phyloP scores from a whole-genome alignment of 805 yeast species.

The Pichia manshurica region DNA sequence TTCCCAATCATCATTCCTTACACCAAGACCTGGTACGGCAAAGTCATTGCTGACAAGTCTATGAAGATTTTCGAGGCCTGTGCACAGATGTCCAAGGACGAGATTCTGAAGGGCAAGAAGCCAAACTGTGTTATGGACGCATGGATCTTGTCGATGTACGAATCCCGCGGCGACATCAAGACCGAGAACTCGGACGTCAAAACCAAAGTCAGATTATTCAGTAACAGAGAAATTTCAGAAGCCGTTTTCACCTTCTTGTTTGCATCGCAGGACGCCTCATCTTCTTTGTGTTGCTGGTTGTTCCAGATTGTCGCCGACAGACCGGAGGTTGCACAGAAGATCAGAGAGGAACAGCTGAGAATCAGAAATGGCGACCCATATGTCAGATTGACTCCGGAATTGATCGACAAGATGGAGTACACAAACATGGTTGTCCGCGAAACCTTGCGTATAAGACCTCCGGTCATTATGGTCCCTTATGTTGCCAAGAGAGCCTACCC shows the following conservation, averaged over 20 bases:
- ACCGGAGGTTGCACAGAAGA: conserved; percentile 80
- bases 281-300: conserved; percentile 96
- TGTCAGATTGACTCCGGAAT: conserved; percentile 54
- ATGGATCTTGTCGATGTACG: conserved; percentile 81
- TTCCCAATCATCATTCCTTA: conserved; percentile 95
- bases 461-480: conserved; percentile 97
- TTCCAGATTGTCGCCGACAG: conserved; percentile 95
- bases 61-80: conserved; percentile 88
- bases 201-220: conserved; percentile 69
- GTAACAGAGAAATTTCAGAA: conserved; percentile 89
- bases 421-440: conserved; percentile 90
- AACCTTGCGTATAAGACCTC: conserved; percentile 91
- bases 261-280: conserved; percentile 97
- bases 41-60: conserved; percentile 85
- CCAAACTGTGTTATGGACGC: conserved; percentile 92
- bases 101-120: conserved; percentile 68
- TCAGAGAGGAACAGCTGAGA: conserved; percentile 85
- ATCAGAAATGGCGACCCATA: conserved; percentile 75
- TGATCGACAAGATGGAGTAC: conserved; percentile 82
- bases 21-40: conserved; percentile 98
- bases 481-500: conserved; percentile 85
- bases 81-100: conserved; percentile 81
- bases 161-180: conserved; percentile 25
- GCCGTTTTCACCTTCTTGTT: conserved; percentile 94
- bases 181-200: conserved; percentile 40